These are phyloP conservation scores for Leishmania turanica DNA, from an alignment of 208 protist genomes.

Conservation along the genomic window DNA sequence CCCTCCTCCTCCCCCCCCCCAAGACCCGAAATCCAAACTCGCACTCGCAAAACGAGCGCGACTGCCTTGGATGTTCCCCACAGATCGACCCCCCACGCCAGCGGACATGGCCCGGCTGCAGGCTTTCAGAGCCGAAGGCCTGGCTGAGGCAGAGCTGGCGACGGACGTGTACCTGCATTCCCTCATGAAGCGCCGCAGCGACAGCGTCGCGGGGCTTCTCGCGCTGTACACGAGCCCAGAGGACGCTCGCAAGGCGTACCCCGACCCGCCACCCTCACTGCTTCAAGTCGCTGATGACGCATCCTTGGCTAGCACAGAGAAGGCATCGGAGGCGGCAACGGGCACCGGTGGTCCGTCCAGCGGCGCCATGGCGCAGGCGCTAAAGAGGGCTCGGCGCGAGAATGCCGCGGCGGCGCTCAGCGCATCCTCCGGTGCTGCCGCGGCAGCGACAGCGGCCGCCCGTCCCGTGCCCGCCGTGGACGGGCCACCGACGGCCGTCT, in stretches of 20 bases:
- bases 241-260: slow-evolving; percentile 44
- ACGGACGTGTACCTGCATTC: slow-evolving; percentile 8
- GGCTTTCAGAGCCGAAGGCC: slow-evolving; percentile 7
- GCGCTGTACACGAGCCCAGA: slow-evolving; percentile 44
- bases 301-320: not conserved
- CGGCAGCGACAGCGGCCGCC: slow-evolving; percentile 4
- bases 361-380: slow-evolving; percentile 4
- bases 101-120: slow-evolving; percentile 21
- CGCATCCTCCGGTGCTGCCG: slow-evolving; percentile 1
- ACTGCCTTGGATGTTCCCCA: slow-evolving; percentile 22
- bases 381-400: slow-evolving; percentile 24
- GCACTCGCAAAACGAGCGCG: not conserved
- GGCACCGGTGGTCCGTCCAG: not conserved
- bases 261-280: slow-evolving; percentile 28
- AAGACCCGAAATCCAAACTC: not conserved
- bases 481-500: slow-evolving; percentile 24
- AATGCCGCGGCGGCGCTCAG: slow-evolving; percentile 16
- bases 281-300: not conserved
- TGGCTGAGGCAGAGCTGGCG: slow-evolving; percentile 1
- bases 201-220: slow-evolving; percentile 31
- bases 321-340: not conserved
- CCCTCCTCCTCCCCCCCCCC: not conserved
- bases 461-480: slow-evolving; percentile 8
- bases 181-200: not conserved
- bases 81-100: slow-evolving; percentile 8